Evolutionary conservation across 345 rosid species (phyloP), one percentile per base, ranked within the genome.

Genomic region (Arabis alpina): DNA sequence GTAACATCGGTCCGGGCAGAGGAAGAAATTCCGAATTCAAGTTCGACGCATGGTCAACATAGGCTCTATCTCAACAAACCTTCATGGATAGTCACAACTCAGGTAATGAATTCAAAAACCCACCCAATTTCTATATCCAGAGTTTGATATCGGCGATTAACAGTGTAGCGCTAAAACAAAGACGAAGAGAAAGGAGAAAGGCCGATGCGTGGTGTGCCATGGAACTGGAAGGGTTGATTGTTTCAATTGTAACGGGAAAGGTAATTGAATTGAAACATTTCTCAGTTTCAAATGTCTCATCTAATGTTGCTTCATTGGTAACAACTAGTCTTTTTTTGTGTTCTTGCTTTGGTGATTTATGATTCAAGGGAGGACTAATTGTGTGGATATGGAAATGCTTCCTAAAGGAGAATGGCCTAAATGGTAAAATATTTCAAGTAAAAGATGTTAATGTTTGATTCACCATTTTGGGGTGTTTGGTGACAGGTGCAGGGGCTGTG

Each of bases 371-470:
- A 83, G 97, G 81, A 87, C 82, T 32, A 86, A 86, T 66, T 54
- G 52, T 30, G 76, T 81, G 61, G 78, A 85, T 65, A 32, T 78
- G 53, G 76, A 76, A 27, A 80, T 85, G 91, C 94, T 92, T 78
- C 92, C 98, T 0, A 80, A 28, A 81, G 92, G 96, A 74, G 89
- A 83, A 69, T 85, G 96, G 92, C 94, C 92, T 32, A 88, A 82
- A 86, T 92, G 94, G 98, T 87, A 81, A 77, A 61, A 16, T 66
- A 42, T 23, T 19, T 48, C 1, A 19, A 19, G 23, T 19, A 19
- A 19, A 19, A 19, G 23, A 19, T 19, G 23, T 19, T 19, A 19
- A 19, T 19, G 23, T 19, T 19, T 19, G 23, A 19, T 19, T 19
- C 23, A 19, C 23, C 23, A 19, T 19, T 36, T 12, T 43, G 11